Evolutionary conservation across 2,329 filamentous ascomycete genomes (phyloP).

Genomic region (Epichloe gansuensis): DNA sequence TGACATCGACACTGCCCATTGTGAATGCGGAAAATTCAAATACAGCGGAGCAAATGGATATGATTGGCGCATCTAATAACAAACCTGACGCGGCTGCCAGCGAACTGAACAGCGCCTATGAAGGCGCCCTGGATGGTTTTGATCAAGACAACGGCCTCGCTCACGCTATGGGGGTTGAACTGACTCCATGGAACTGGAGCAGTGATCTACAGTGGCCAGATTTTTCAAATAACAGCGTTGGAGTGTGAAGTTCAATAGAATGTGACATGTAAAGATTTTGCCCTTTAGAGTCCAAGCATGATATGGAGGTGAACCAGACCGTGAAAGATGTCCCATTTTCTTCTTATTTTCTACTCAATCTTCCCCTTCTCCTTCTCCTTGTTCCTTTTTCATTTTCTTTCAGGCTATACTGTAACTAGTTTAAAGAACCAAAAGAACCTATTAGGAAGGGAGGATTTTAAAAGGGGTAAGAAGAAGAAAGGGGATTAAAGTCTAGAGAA

Average conservation of each 20-base stretch:
- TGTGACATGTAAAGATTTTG: no score
- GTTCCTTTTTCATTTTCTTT: no score
- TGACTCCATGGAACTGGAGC: slow-evolving; percentile 23
- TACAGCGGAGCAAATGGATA: slow-evolving; percentile 9
- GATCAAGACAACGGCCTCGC: slow-evolving; percentile 33
- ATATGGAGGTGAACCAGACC: no score
- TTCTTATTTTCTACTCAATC: no score
- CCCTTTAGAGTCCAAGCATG: no score
- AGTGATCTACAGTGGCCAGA: slow-evolving; percentile 22
- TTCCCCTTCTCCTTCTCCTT: no score
- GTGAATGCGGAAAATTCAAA: background rate
- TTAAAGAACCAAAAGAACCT: no score
- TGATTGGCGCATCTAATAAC: slow-evolving; percentile 9
- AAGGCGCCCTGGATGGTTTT: slow-evolving; percentile 34
- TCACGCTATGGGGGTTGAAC: slow-evolving; percentile 29
- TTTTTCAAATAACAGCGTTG: slow-evolving; percentile 19
- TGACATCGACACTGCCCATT: background rate
- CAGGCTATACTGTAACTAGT: no score
- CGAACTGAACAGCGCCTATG: slow-evolving; percentile 39
- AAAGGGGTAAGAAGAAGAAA: no score
- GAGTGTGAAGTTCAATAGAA: slow-evolving; percentile 10
- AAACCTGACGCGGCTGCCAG: slow-evolving; percentile 22
- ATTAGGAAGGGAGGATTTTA: no score
- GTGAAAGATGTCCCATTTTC: no score
- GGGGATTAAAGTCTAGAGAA: no score